Evolutionary conservation across 441 rosid genomes (phyloP), one percentile per base, ranked within the genome.

Genomic region (Jatropha multifida): DNA sequence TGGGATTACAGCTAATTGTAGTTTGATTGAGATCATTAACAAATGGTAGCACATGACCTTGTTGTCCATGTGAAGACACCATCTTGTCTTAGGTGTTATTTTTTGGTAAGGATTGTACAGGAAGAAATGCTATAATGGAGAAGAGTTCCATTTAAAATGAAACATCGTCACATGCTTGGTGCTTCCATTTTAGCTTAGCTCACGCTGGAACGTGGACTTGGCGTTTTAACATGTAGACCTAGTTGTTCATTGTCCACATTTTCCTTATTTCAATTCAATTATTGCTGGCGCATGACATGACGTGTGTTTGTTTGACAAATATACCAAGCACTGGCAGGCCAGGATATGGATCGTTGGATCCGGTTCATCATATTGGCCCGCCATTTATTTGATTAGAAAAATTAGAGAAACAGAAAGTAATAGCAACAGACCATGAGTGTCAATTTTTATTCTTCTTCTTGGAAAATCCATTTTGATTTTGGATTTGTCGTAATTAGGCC

Each of bases 91-190:
- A 32, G 32, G 32, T 32, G 2, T 32, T 32, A 32, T 32, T 32
- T 32, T 32, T 32, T 32, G 32, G 32, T 32, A 32, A 32, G 32
- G 32, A 1, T 32, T 32, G 54, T 49, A 11, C 54, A 49, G 12
- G 2, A 51, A 51, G 18, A 14, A 51, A 11, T 10, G 55, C 17
- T 11, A 2, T 2, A 18, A 41, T 11, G 18, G 49, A n/a, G 14
- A 13, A 52, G 6, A 7, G 49, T 48, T 48, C 13, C 59, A n/a
- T 60, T 55, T 65, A 7, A 75, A 51, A 42, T 12, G 37, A 44
- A 65, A 68, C 48, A 15, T 59, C 4, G 14, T 32, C 48, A 68
- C 71, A 65, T 38, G 82, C 71, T 20, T 14, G 42, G 8, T 23
- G 58, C 70, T 5, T 23, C 20, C 15, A 1, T 48, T 12, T 23